A percentile compares a stretch with the other conserved stretches of the same genome.
phyloP scores from a whole-genome alignment of 2,329 filamentous ascomycete genomes.

The Pyrenochaeta sp. region DNA sequence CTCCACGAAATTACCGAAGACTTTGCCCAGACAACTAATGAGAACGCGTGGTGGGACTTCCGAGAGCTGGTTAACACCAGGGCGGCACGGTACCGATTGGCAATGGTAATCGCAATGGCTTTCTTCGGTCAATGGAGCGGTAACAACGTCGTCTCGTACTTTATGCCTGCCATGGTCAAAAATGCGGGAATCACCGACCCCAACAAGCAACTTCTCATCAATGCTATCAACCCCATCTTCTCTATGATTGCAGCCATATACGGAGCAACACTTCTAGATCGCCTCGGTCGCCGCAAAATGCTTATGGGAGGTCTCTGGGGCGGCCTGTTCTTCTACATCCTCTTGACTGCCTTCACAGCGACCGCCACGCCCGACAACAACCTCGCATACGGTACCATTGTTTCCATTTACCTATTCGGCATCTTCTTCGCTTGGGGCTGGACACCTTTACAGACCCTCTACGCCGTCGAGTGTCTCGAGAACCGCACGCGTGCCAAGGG shows the following conservation, averaged over 20 bases:
- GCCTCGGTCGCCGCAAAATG: constrained; percentile 46
- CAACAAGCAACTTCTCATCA: constrained; percentile 50
- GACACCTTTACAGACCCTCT: constrained; percentile 52
- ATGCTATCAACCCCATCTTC: constrained; percentile 35
- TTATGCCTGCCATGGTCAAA: constrained; percentile 42
- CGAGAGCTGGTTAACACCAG: constrained; percentile 43
- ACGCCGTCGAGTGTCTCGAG: constrained; percentile 50
- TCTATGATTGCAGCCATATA: constrained; percentile 33
- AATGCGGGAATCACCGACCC: constrained; percentile 48
- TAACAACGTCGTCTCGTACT: constrained; percentile 47
- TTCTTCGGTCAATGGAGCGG: constrained; percentile 55
- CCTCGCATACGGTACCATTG: constrained; percentile 49
- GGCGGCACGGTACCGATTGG: constrained; percentile 44
- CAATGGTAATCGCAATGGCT: constrained; percentile 52
- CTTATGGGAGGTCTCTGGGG: constrained; percentile 48
- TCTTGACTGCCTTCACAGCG: constrained; percentile 50
- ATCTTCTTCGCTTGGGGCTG: constrained; percentile 53
- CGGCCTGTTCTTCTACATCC: constrained; percentile 44
- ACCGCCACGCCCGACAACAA: constrained; percentile 31
- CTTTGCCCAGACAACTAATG: constrained; percentile 35
- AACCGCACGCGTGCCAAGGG: constrained; percentile 52
- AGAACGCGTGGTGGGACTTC: constrained; percentile 49
- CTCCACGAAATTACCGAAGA: constrained; percentile 48
- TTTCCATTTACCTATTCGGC: constrained; percentile 52
- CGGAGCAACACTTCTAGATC: constrained; percentile 47